Base-by-base conservation (phyloP, 2,329 filamentous ascomycete genomes). In the Polychaeton citri region DNA sequence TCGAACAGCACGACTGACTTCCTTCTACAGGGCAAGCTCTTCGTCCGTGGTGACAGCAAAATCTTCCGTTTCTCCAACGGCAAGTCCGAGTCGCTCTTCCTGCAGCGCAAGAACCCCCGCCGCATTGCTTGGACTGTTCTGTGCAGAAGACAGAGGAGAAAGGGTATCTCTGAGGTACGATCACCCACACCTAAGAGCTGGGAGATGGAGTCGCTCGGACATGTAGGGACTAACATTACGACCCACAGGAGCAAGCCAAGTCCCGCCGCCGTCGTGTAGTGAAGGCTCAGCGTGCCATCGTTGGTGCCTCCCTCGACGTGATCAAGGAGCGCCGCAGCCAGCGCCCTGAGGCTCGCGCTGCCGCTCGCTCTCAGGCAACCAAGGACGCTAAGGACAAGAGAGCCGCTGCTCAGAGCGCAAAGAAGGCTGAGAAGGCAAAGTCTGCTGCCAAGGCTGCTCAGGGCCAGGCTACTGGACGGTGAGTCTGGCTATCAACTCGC, bases 1-100 rank as follows among this genome's bases (percentile, higher is more conserved):
- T 17, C 12, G 30, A 32, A 13, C 12, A 13, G 18, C 21, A 13
- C 21, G 21, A 13, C 21, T 8, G 8, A 26, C 21, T 26, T 8
- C 8, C 17, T 21, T 33, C 48, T 59, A 62, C 64, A 96, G 90
- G 90, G 90, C 75, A 96, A 96, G 77, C 82, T 98, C 74, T 98
- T 88, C 75, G 74, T 98, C 77, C 86, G 90, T 70, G 87, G 88
- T 65, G 90, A 98, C 78, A 93, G 83, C 86, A 98, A 96, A 78
- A 79, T 96, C 76, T 98, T 98, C 83, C 87, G 90, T 65, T 98
- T 98, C 83, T 86, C 94, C 72, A 95, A 93, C 72, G 86, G 90
- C 75, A 98, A 98, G 76, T 88, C 85, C 71, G 90, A 98, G 74
- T 94, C 86, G 54, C 84, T 98, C 55, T 98, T 98, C 80, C 84